phyloP scores from a whole-genome alignment of 768 basidiomycete species.

The Rhizopogon salebrosus region DNA sequence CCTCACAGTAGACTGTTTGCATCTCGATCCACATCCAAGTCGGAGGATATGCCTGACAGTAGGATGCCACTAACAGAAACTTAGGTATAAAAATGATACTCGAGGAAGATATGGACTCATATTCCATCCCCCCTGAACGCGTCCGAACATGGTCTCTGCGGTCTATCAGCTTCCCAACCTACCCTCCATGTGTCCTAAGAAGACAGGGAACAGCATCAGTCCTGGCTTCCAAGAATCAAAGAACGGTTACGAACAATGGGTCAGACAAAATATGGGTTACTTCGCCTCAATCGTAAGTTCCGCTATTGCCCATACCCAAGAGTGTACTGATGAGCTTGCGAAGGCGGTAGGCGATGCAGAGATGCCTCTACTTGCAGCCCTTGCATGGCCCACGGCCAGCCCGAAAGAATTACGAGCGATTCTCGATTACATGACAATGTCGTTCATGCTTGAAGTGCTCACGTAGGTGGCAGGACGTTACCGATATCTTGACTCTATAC shows the following conservation, averaged over 20 bases:
- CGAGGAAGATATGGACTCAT: no score
- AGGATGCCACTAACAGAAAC: background rate
- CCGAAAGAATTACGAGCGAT: slow-evolving; percentile 17
- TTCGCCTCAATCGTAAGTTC: slow-evolving; percentile 17
- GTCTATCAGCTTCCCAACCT: slow-evolving; percentile 21
- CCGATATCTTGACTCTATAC: background rate
- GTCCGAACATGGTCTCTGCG: slow-evolving; percentile 12
- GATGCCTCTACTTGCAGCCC: slow-evolving; percentile 20
- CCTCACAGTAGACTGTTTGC: background rate
- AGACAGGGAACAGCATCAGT: slow-evolving; percentile 24
- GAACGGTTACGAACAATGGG: slow-evolving; percentile 17
- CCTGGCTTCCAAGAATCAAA: slow-evolving; percentile 19
- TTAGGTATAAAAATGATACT: background rate
- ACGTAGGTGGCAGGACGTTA: slow-evolving; percentile 13
- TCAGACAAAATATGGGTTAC: slow-evolving; percentile 16
- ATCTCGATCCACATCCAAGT: background rate
- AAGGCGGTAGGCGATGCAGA: slow-evolving; percentile 24
- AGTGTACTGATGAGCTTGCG: background rate
- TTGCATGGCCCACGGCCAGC: slow-evolving; percentile 19
- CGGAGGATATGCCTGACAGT: background rate
- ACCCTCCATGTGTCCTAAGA: slow-evolving; percentile 18
- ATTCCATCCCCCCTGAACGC: background rate
- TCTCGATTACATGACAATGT: slow-evolving; percentile 23
- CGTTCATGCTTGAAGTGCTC: slow-evolving; percentile 26
- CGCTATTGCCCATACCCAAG: background rate